Evolutionary conservation across 2,329 filamentous ascomycete genomes (phyloP), one percentile per base, ranked within the genome.

Genomic region (Neonectria coccinea): DNA sequence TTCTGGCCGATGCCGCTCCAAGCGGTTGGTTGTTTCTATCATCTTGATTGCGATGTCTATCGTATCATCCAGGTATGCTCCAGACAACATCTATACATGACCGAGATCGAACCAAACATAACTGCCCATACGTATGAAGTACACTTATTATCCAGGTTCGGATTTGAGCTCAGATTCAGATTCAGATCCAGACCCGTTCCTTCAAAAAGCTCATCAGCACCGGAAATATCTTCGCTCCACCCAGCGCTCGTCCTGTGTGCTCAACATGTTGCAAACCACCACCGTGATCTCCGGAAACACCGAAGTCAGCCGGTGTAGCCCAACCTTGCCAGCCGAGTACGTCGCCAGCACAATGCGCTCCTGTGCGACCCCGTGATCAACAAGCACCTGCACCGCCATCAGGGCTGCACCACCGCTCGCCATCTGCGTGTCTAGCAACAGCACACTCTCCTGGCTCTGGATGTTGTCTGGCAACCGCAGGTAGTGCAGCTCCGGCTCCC

Each of bases 331-430:
- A 4, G 94, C 95, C 69, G 93, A 91, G 76, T 97, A 97, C 4
- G 95, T 97, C 42, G 97, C 94, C 77, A 98, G 91, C 36, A 97
- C 92, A 69, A 99, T 97, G 69, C 86, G 90, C 50, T 93, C 88
- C 75, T 96, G 90, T 6, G 88, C 82, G 7, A 98, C 94, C 11
- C 96, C 96, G 75, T 98, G 94, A 77, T 99, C 96, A 16, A 97
- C 89, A 57, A 99, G 83, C n/a, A 98, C 93, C 75, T 96, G 92
- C 45, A 98, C 94, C 1, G 96, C 94, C 96, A 99, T 99, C 62
- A 99, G 82, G 1, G 88, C 88, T 16, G 89, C 87, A 39, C 94
- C 95, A 47, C 96, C 96, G 66, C 91, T 94, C 27, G 93, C 93
- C 92, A 98, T 97, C 77, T 99, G 96, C 14, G 94, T 91, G 78